A percentile compares a stretch with the other conserved stretches of the same genome.
phyloP scores from a whole-genome alignment of 352 stramenopile species.

The Phytophthora nicotianae region DNA sequence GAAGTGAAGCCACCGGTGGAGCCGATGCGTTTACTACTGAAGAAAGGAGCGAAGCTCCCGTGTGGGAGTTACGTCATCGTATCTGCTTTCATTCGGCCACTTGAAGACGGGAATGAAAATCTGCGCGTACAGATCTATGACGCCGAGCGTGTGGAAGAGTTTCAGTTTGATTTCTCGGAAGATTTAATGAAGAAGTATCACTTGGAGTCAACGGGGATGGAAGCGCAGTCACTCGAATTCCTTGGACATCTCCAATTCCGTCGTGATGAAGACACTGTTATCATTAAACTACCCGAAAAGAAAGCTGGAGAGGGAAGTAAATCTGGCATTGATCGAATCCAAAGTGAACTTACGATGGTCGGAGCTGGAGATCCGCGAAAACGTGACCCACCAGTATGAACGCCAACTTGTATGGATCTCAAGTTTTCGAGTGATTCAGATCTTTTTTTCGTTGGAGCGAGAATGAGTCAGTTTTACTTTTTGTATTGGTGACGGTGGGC shows the following conservation, averaged over 20 bases:
- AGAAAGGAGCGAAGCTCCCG: slow-evolving; percentile 60
- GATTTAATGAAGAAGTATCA: slow-evolving; percentile 66
- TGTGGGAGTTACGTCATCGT: slow-evolving; percentile 72
- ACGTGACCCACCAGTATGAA: slow-evolving; percentile 8
- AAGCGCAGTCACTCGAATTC: slow-evolving; percentile 49
- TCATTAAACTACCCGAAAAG: slow-evolving; percentile 73
- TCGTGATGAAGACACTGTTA: slow-evolving; percentile 62
- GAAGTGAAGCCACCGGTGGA: slow-evolving; percentile 48
- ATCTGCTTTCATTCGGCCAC: slow-evolving; percentile 66
- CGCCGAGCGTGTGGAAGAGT: slow-evolving; percentile 70
- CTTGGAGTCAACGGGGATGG: slow-evolving; percentile 38
- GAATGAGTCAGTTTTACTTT: slow-evolving; percentile 26
- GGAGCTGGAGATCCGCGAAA: slow-evolving; percentile 11
- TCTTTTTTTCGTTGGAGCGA: too few species aligned
- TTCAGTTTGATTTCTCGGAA: slow-evolving; percentile 78
- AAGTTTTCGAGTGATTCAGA: not conserved
- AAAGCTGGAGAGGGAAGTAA: slow-evolving; percentile 17
- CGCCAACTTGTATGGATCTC: slow-evolving; percentile 4
- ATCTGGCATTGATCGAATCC: slow-evolving; percentile 8
- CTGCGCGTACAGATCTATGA: slow-evolving; percentile 77
- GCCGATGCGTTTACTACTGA: slow-evolving; percentile 60
- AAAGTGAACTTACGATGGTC: slow-evolving; percentile 33
- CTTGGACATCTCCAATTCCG: slow-evolving; percentile 64
- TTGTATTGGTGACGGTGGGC: slow-evolving; percentile 17
- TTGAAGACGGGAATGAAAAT: slow-evolving; percentile 78